Base-by-base conservation (phyloP, 257 asterid species). In the Perilla frutescens region DNA sequence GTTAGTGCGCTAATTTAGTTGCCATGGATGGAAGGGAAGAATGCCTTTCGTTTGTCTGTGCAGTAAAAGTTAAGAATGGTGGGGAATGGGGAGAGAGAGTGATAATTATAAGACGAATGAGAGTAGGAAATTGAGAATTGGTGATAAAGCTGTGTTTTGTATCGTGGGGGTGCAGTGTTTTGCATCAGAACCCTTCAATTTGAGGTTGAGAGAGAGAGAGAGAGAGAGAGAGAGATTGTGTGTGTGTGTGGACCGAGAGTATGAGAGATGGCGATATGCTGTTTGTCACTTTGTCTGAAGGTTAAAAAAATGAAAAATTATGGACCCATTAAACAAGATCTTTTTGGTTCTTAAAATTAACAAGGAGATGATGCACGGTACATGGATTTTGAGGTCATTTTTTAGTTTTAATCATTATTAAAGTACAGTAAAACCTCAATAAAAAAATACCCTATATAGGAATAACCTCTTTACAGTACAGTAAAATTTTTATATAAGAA, bases 1-100 rank as follows among this genome's bases (percentile, higher is more conserved):
- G 26, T 20, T 65, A 77, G 83, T 70, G 79, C 70, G 72, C 37
- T 53, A 66, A 36, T 63, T 58, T 57, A 45, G 60, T 37, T 43
- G 80, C 71, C 73, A 73, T 79, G 66, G 81, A 63, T 20, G 77
- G 58, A 34, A 47, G 43, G 2, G 50, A 34, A 20, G 26, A 20
- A 20, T 20, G 26, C 26, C 26, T 20, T 15, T 62, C 64, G 73
- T 56, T 39, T 54, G 63, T 34, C 4, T 55, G 59, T 62, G 78
- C 32, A 37, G 79, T 74, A 76, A 77, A 65, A 73, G 57, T 45
- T 49, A 49, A 39, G 49, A 34, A 50, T 39, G 66, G 51, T 3
- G 47, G 41, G 9, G 56, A 10, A 32, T 36, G 66, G 8, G 14
- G 49, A 14, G 63, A 5, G 49, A 43, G 36, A 60, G 13, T 13